Evolutionary conservation across 2,329 filamentous ascomycete species (phyloP).

Genomic region (Tolypocladium pustulatum): DNA sequence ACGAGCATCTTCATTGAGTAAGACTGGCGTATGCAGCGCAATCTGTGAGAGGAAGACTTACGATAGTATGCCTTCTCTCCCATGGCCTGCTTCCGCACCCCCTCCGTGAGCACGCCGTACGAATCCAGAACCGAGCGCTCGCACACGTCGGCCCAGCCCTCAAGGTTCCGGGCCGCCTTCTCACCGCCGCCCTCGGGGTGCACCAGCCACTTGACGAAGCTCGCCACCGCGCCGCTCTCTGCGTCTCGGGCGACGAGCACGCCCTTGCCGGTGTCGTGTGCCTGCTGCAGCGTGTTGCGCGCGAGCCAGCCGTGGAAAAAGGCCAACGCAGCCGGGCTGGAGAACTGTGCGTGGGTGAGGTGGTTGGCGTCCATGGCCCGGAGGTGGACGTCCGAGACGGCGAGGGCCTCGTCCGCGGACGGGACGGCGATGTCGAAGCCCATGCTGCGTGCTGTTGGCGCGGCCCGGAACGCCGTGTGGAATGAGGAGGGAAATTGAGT

Average conservation of each 20-base stretch:
- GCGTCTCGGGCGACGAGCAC: conserved; percentile 23
- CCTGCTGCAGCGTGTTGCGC: conserved; percentile 18
- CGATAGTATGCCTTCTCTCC: conserved; percentile 22
- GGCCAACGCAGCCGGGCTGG: conserved; percentile 16
- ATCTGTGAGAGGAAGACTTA: conserved; percentile 14
- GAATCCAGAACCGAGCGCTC: conserved; percentile 20
- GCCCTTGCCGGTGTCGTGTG: conserved; percentile 14
- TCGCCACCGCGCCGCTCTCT: conserved; percentile 16
- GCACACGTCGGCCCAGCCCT: conserved; percentile 19
- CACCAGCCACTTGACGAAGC: conserved; percentile 26
- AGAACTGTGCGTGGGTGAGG: conserved; percentile 29
- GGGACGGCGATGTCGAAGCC: conserved; percentile 15
- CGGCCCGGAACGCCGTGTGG: background rate
- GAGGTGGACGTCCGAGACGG: conserved; percentile 22
- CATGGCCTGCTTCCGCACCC: conserved; percentile 19
- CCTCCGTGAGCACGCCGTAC: conserved; percentile 19
- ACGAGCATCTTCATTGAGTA: too few relatives aligned
- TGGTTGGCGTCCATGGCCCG: conserved; percentile 27
- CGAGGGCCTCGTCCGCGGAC: conserved; percentile 12
- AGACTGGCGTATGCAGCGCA: background rate
- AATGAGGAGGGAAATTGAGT: background rate
- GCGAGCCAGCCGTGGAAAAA: conserved; percentile 19
- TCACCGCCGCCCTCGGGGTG: conserved; percentile 9
- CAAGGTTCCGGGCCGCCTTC: conserved; percentile 7
- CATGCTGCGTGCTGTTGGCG: conserved; percentile 9